Conservation (phyloP, 2,329 filamentous ascomycete species). For the Mycosphaerelloides madeirae region DNA sequence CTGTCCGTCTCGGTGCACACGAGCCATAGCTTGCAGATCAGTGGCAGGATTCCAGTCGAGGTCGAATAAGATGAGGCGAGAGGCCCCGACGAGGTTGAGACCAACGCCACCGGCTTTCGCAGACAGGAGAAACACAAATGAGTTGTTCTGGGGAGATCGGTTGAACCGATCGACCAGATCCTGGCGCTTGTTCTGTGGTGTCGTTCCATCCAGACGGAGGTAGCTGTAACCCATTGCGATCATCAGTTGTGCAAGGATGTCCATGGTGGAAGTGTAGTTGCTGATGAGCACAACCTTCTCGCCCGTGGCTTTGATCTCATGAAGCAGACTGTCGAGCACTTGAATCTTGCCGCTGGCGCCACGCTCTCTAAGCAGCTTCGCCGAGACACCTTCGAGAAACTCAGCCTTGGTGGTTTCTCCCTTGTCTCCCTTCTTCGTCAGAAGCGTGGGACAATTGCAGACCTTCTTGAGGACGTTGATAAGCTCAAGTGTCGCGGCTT, state of each 20-base stretch:
- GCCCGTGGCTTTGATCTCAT: constrained; percentile 53
- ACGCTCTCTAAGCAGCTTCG: constrained; percentile 52
- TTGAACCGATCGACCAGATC: constrained; percentile 68
- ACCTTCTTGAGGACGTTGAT: constrained; percentile 71
- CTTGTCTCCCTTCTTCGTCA: constrained; percentile 47
- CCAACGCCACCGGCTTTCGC: constrained; percentile 68
- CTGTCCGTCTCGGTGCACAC: constrained; percentile 69
- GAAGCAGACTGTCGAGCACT: constrained; percentile 61
- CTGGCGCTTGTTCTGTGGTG: constrained; percentile 60
- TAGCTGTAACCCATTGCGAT: constrained; percentile 56
- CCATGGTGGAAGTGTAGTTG: constrained; percentile 68
- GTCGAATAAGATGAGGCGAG: constrained; percentile 65
- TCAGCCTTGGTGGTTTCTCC: constrained; percentile 32
- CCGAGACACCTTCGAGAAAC: constrained; percentile 44
- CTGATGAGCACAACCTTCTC: constrained; percentile 74
- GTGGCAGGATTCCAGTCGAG: constrained; percentile 73
- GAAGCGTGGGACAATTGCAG: constrained; percentile 64
- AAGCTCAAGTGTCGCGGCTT: constrained; percentile 60
- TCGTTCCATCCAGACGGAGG: constrained; percentile 65
- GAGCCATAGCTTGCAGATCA: constrained; percentile 69
- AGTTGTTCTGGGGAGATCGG: constrained; percentile 48
- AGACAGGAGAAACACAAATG: constrained; percentile 67
- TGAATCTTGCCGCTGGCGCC: constrained; percentile 62
- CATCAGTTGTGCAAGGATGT: constrained; percentile 60
- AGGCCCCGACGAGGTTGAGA: constrained; percentile 66